Evolutionary conservation across 2,329 filamentous ascomycete genomes (phyloP), one percentile per base, ranked within the genome.

Genomic region (Colletotrichum karsti): DNA sequence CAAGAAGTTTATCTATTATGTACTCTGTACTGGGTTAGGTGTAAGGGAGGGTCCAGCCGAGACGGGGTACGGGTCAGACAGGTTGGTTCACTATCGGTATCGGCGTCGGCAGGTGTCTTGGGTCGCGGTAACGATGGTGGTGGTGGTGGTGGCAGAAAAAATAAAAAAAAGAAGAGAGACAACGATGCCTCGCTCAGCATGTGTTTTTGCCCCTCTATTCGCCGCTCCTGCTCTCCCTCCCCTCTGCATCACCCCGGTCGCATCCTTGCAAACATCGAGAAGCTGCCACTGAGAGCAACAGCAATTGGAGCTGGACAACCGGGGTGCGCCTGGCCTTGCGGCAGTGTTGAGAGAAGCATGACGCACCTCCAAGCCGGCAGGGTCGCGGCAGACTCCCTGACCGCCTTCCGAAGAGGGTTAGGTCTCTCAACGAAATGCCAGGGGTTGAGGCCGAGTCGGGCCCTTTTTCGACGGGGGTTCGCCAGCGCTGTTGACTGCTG

Each of bases 381-480:
- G 64, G 56, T 56, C 24, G 35, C 37, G 62, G 69, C 54, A 67
- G 13, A 55, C 35, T 1, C 0, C 10, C 4, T 57, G 20, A 69
- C 69, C 69, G 69, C 69, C 8, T 70, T 12, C 69, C 10, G 0
- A 0, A 35, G 41, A 0, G 2, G 50, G 62, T 8, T 63, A 54
- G 50, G 66, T 61, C 55, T 53, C 69, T 56, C 69, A 70, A 70
- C 69, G 69, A 69, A 70, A 70, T 35, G n/a, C 57, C 69, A 63
- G 67, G 69, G 67, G 69, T 70, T 70, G 69, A 69, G 69, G 42
- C 48, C 62, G 62, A 60, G 33, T 39, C 54, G 33, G 50, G 41
- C 33, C 35, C 54, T 33, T 59, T 51, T 35, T 30, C 22, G 50
- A 4, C 37, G 13, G 46, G 28, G 12, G 18, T 39, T 20, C n/a